These are phyloP conservation scores for Eutypella sp. DNA, from an alignment of 2,329 filamentous ascomycete genomes.

Conservation along the genomic window DNA sequence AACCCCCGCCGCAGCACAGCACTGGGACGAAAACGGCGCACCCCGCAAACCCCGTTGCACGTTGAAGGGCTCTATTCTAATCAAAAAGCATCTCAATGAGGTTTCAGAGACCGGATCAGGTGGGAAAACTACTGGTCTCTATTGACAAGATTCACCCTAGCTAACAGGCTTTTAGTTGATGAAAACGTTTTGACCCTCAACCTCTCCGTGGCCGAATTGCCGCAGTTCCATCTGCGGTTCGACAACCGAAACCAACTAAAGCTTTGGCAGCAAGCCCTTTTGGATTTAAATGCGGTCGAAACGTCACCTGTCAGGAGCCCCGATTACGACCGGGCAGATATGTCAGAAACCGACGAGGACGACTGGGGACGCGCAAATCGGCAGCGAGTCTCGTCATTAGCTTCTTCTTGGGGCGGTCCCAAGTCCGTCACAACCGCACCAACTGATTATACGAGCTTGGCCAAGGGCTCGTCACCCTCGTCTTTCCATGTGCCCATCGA, in stretches of 20 bases:
- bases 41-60: constrained; percentile 72
- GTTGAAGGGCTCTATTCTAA: constrained; percentile 93
- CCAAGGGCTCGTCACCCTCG: constrained; percentile 42
- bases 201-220: constrained; percentile 85
- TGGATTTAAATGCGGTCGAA: constrained; percentile 75
- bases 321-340: constrained; percentile 74
- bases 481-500: constrained; percentile 87
- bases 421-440: constrained; percentile 83
- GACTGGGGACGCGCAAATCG: constrained; percentile 64
- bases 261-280: constrained; percentile 80
- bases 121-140: constrained; percentile 21
- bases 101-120: constrained; percentile 65
- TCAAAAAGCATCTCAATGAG: constrained; percentile 94
- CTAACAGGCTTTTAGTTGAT: constrained; percentile 45
- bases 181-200: constrained; percentile 84
- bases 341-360: constrained; percentile 82
- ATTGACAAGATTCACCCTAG: constrained; percentile 24
- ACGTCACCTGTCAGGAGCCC: constrained; percentile 57
- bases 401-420: constrained; percentile 73
- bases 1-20: constrained; percentile 46
- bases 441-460: constrained; percentile 83
- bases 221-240: constrained; percentile 90
- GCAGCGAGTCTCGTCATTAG: constrained; percentile 74
- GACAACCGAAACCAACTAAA: constrained; percentile 79
- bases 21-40: constrained; percentile 60